phyloP scores from a whole-genome alignment of 2,329 filamentous ascomycete species.

The Waltergamsia citrina region DNA sequence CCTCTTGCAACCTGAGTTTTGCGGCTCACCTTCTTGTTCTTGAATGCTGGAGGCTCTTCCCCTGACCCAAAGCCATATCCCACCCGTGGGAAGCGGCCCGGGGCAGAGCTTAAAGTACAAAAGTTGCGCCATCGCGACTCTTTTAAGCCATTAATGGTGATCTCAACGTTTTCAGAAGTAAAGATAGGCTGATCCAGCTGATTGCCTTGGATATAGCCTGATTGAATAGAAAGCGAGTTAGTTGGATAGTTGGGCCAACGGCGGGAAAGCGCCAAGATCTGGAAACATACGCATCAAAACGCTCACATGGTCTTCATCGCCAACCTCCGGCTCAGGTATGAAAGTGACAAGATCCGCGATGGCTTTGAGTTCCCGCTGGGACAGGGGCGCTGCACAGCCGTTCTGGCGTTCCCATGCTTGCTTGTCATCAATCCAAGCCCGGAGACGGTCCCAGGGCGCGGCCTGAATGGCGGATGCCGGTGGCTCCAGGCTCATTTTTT shows the following conservation, averaged over 20 bases:
- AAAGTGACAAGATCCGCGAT: conserved; percentile 27
- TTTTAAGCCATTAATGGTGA: conserved; percentile 12
- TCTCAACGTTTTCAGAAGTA: conserved; percentile 6
- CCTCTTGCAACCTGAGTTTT: too few species aligned
- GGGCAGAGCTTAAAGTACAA: conserved; percentile 12
- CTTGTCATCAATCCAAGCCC: conserved; percentile 29
- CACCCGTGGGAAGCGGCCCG: conserved; percentile 14
- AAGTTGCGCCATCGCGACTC: conserved; percentile 13
- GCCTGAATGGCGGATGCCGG: background rate
- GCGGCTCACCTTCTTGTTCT: conserved; percentile 32
- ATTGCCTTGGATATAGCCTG: conserved; percentile 10
- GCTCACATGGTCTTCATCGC: conserved; percentile 17
- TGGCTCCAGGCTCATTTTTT: too few species aligned
- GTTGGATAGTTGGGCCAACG: background rate
- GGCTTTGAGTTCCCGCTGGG: conserved; percentile 25
- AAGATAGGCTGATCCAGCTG: conserved; percentile 6
- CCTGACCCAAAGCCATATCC: conserved; percentile 22
- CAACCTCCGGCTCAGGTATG: conserved; percentile 15
- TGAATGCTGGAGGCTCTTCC: conserved; percentile 23
- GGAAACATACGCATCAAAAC: conserved; percentile 15
- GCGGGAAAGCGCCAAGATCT: too few species aligned
- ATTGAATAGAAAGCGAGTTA: too few species aligned
- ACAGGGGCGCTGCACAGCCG: conserved; percentile 23
- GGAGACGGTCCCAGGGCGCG: conserved; percentile 23
- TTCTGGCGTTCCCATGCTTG: conserved; percentile 21